A percentile compares a stretch with the other conserved stretches of the same genome.
Conservation (phyloP, 768 basidiomycete species). For the Boletus reticuloceps region DNA sequence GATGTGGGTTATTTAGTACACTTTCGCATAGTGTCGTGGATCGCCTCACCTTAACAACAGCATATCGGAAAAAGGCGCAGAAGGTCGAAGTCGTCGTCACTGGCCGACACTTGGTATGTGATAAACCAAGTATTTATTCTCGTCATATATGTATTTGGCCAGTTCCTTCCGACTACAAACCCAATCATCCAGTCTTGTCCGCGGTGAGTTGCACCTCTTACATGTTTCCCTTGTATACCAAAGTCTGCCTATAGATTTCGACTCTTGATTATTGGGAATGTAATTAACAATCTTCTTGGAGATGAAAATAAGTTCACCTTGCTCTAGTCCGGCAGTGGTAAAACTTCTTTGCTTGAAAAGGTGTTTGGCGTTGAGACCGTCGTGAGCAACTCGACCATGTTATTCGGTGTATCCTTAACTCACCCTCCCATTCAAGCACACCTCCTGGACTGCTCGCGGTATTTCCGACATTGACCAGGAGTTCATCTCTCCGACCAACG, state of each 20-base stretch:
- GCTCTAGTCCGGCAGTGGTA: slow-evolving; percentile 12
- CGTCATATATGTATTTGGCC: too few relatives aligned
- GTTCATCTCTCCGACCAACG: not conserved
- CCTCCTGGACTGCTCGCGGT: not conserved
- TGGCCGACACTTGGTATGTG: not conserved
- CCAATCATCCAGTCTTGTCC: slow-evolving; percentile 8
- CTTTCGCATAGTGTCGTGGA: too few relatives aligned
- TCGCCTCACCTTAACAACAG: not conserved
- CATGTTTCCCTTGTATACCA: too few relatives aligned
- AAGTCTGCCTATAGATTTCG: slow-evolving; percentile 4
- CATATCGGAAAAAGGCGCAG: slow-evolving; percentile 5
- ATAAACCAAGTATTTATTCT: not conserved
- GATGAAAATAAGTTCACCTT: not conserved
- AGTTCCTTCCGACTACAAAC: slow-evolving; percentile 4
- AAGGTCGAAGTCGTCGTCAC: slow-evolving; percentile 7
- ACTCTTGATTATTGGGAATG: slow-evolving; percentile 16
- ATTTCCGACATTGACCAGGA: slow-evolving; percentile 7
- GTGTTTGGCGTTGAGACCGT: slow-evolving; percentile 11
- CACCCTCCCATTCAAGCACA: not conserved
- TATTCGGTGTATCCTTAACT: too few relatives aligned
- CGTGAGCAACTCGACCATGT: not conserved
- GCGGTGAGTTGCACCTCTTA: not conserved
- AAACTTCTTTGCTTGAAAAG: slow-evolving; percentile 8
- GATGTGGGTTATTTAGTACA: too few relatives aligned
- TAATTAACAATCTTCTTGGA: not conserved